phyloP scores from a whole-genome alignment of 2,329 filamentous ascomycete species.

The Bimuria novae-zelandiae region DNA sequence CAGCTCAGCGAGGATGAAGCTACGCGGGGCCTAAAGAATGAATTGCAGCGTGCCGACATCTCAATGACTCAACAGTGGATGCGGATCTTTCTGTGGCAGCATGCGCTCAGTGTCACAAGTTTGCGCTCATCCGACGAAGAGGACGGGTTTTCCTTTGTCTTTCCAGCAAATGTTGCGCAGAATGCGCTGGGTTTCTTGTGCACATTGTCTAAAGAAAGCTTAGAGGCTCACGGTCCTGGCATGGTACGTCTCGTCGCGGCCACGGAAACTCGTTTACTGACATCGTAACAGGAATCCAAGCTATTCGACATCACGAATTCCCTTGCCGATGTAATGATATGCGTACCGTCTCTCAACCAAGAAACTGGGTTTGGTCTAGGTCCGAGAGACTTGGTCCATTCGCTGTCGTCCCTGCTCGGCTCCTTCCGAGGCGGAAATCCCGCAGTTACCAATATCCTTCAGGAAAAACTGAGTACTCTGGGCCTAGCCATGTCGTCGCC shows the following conservation, averaged over 20 bases:
- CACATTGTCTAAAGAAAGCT: conserved; percentile 36
- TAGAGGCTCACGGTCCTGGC: conserved; percentile 43
- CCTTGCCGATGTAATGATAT: conserved; percentile 45
- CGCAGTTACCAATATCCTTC: conserved; percentile 39
- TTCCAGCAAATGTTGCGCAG: conserved; percentile 41
- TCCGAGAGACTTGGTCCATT: conserved; percentile 41
- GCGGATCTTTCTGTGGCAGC: conserved; percentile 44
- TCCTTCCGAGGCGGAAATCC: conserved; percentile 42
- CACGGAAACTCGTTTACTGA: not conserved
- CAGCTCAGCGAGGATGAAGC: conserved; percentile 37
- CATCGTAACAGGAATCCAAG: conserved; percentile 35
- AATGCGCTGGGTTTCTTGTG: conserved; percentile 37
- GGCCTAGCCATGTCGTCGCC: conserved; percentile 35
- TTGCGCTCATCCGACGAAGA: conserved; percentile 33
- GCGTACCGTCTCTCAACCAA: conserved; percentile 39
- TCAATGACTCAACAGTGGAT: conserved; percentile 47
- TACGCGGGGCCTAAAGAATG: conserved; percentile 37
- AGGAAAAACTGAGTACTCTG: conserved; percentile 36
- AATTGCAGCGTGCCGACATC: conserved; percentile 43
- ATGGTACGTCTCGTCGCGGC: conserved; percentile 29
- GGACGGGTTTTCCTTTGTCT: conserved; percentile 43
- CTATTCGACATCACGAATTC: conserved; percentile 44
- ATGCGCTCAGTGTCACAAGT: conserved; percentile 41
- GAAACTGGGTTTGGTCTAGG: conserved; percentile 37
- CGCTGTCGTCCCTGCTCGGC: conserved; percentile 34